A percentile compares a stretch with the other conserved stretches of the same genome.
These are phyloP conservation scores for Botrytis cinerea DNA, from an alignment of 2,329 filamentous ascomycete genomes.

Conservation along the genomic window DNA sequence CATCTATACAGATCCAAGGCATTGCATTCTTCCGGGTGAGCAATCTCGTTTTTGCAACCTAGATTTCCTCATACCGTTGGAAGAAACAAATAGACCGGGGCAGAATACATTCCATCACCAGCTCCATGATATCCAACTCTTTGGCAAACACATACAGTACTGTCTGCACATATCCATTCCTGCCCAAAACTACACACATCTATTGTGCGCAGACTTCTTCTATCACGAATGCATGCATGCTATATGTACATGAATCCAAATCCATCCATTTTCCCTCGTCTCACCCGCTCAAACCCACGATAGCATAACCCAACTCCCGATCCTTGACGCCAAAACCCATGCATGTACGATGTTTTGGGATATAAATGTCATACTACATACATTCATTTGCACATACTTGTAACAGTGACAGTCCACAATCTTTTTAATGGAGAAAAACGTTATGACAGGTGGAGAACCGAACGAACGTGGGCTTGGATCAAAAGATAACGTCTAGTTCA, in stretches of 20 bases:
- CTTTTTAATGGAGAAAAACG: not conserved
- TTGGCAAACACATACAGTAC: not conserved
- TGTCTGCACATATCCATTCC: not conserved
- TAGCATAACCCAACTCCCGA: not conserved
- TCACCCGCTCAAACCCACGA: not conserved
- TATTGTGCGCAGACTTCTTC: not conserved
- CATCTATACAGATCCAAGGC: not conserved
- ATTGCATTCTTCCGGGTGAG: not conserved
- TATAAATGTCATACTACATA: constrained; percentile 1
- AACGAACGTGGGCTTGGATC: not conserved
- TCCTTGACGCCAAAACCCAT: not conserved
- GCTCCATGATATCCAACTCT: not conserved
- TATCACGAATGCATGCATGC: not conserved
- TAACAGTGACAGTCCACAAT: not conserved
- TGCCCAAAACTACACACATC: not conserved
- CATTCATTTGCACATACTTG: not conserved
- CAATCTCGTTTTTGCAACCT: not conserved
- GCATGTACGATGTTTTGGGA: not conserved
- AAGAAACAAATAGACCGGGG: not conserved
- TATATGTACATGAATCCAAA: not conserved
- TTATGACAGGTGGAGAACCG: not conserved
- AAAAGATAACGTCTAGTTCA: not conserved
- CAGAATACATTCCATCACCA: not conserved
- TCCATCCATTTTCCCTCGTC: not conserved
- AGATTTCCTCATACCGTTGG: not conserved